Conservation (phyloP, 116 monocot species). For the Thalassia testudinum region DNA sequence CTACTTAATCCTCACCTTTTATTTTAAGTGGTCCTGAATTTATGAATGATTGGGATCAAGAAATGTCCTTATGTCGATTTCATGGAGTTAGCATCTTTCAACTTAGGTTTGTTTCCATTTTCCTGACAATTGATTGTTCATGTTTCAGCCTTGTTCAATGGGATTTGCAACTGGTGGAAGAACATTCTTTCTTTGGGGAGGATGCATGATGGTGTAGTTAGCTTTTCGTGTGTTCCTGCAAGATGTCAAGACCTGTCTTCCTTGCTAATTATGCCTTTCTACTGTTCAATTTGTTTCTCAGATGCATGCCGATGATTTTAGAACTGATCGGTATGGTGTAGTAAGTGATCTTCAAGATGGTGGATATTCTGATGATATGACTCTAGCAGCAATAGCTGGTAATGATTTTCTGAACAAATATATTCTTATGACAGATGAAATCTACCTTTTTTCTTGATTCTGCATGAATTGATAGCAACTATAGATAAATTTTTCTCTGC, state of each 20-base stretch:
- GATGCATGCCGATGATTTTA: constrained; percentile 99
- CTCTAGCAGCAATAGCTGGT: constrained; percentile 96
- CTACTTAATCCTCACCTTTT: no score
- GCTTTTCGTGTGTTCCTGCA: no score
- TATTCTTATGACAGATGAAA: neutral
- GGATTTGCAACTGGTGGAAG: constrained; percentile 99
- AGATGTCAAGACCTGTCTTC: no score
- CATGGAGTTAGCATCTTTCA: no score
- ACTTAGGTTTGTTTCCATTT: no score
- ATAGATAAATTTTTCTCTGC: constrained; percentile 1
- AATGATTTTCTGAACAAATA: neutral
- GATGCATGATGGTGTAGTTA: constrained; percentile 92
- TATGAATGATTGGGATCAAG: no score
- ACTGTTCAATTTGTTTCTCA: constrained; percentile 15
- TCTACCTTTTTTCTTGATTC: neutral
- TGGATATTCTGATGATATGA: constrained; percentile 99
- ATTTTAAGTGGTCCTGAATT: no score
- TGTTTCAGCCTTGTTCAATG: constrained; percentile 90
- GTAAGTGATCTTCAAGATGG: constrained; percentile 86
- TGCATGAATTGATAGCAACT: neutral
- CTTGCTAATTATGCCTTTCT: neutral
- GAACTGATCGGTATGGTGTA: constrained; percentile 66
- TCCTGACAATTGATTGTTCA: no score
- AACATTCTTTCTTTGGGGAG: constrained; percentile 98
- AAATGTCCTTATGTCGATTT: no score